These are phyloP conservation scores for Neofusicoccum ribis DNA, from an alignment of 2,329 filamentous ascomycete genomes.

Conservation along the genomic window DNA sequence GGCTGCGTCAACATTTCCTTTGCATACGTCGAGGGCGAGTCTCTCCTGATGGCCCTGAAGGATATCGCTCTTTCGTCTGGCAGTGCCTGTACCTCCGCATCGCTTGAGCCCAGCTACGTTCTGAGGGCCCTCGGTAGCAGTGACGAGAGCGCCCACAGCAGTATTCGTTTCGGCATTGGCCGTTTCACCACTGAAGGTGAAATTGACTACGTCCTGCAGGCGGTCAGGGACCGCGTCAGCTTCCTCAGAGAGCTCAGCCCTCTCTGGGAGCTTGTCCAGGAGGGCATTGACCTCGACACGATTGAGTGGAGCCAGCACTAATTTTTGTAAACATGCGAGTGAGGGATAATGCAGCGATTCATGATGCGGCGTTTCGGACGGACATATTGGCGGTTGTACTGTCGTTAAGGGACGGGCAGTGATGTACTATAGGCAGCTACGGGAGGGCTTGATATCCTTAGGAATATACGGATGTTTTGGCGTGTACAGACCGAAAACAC, in stretches of 20 bases:
- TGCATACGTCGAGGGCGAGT: conserved; percentile 97
- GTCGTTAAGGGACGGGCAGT: neutral
- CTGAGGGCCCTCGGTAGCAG: conserved; percentile 91
- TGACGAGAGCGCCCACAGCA: conserved; percentile 96
- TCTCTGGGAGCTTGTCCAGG: conserved; percentile 96
- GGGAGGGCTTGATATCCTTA: conserved; percentile 2
- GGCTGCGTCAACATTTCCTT: conserved; percentile 99
- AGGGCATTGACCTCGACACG: conserved; percentile 90
- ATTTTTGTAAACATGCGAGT: conserved; percentile 28
- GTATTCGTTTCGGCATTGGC: conserved; percentile 95
- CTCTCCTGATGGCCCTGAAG: conserved; percentile 95
- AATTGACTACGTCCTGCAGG: conserved; percentile 96
- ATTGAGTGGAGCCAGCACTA: conserved; percentile 99
- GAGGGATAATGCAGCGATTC: conserved; percentile 12
- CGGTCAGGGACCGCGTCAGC: conserved; percentile 83
- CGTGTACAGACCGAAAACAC: no score
- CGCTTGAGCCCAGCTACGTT: conserved; percentile 94
- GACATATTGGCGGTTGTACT: conserved; percentile 5
- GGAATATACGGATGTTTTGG: neutral
- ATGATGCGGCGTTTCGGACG: conserved; percentile 8
- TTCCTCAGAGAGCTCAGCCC: conserved; percentile 95
- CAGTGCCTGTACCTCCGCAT: conserved; percentile 95
- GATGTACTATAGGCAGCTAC: conserved; percentile 13
- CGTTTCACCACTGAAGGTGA: conserved; percentile 93
- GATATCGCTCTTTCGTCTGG: conserved; percentile 96